Base-by-base conservation (phyloP, 2,329 filamentous ascomycete species). In the Cladosporium sp. region DNA sequence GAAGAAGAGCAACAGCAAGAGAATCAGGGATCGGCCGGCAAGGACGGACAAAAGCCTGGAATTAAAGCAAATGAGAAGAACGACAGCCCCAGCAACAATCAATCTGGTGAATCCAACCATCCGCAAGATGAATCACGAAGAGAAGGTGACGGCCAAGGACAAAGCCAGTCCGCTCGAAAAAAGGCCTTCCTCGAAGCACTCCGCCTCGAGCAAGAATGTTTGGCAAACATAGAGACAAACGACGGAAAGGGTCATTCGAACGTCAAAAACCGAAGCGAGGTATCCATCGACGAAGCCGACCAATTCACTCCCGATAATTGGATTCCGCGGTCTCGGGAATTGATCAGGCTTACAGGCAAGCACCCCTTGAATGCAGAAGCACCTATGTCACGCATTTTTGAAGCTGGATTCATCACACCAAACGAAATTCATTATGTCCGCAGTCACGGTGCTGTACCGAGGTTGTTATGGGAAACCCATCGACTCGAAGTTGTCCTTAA, bases 221-320 rank as follows among this genome's bases (percentile, higher is more conserved):
- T 73, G 1, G 55, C 61, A 18, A 64, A 58, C 1, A 62, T 78
- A 1, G 60, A 70, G 44, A 62, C 68, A 37, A 76, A 78, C 45
- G 66, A 74, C 37, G 74, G 74, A n/a, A 70, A 68, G 48, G 61
- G 62, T 3, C 57, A 57, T 12, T 71, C 72, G 8, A 62, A 68
- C 27, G 61, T 55, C 2, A 56, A 65, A 17, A 64, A 65, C 11
- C 52, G 63, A 2, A 63, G 56, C 0, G 58, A 60, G 1, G 64
- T 71, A 8, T 61, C 62, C 6, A 72, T 79, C 49, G 72, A 78
- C 43, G 75, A 77, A 56, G 64, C 67, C 2, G 77, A 80, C 53
- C 74, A 78, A 37, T 75, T 75, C 54, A 72, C 71, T 2, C 76
- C 76, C 0, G 76, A 80, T 58, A 79, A 78, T 52, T 80, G 76